Percentiles rank a stretch among this genome's conserved stretches.
Evolutionary conservation across 2,329 filamentous ascomycete species (phyloP).

Genomic region (Bipolaris victoriae): DNA sequence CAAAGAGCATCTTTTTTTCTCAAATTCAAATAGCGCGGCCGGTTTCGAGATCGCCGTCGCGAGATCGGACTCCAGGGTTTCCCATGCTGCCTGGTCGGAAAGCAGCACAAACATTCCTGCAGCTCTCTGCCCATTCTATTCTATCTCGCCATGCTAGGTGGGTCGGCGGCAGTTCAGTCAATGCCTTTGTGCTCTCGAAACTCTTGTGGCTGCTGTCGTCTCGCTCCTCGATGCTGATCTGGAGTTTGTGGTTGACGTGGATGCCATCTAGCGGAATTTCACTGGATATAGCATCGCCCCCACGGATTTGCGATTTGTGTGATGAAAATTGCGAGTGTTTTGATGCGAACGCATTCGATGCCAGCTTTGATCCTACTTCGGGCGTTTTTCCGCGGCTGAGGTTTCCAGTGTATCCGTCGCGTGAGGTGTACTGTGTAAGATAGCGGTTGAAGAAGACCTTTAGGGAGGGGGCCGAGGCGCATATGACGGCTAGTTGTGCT

Average conservation of each 20-base stretch:
- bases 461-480: conserved; percentile 52
- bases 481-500: conserved; percentile 51
- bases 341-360: background rate
- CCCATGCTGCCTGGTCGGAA: conserved; percentile 18
- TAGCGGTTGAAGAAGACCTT: conserved; percentile 54
- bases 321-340: conserved; percentile 1
- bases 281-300: conserved; percentile 2
- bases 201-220: conserved; percentile 28
- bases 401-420: conserved; percentile 15
- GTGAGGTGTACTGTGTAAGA: conserved; percentile 31
- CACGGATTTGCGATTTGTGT: conserved; percentile 1
- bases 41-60: conserved; percentile 15
- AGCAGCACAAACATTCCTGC: conserved; percentile 25
- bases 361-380: background rate
- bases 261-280: conserved; percentile 29
- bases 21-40: background rate
- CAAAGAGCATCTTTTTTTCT: no score
- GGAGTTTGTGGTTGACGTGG: conserved; percentile 29
- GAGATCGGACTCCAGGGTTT: conserved; percentile 1
- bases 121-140: conserved; percentile 24
- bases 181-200: conserved; percentile 24
- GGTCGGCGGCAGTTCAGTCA: conserved; percentile 25
- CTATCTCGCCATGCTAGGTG: conserved; percentile 8
- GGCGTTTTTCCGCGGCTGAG: conserved; percentile 10
- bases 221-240: conserved; percentile 29